A percentile compares a stretch with the other conserved stretches of the same genome.
Conservation (phyloP, 768 basidiomycete genomes). For the Trametes meyenii region DNA sequence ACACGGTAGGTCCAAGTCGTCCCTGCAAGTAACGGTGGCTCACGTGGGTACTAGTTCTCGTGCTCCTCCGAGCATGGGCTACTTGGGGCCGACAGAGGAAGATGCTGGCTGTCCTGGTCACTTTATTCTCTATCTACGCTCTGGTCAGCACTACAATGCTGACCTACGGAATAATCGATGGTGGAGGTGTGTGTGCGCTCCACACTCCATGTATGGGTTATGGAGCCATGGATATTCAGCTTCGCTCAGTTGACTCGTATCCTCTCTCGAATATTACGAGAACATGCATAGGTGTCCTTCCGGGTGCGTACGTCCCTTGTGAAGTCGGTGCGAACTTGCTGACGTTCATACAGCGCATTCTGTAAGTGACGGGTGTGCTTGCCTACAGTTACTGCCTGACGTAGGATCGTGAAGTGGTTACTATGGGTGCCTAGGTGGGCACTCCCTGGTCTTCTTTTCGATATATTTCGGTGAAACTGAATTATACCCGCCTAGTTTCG, state of each 20-base stretch:
- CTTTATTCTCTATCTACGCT: slow-evolving; percentile 15
- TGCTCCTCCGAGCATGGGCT: slow-evolving; percentile 24
- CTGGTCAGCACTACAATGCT: slow-evolving; percentile 8
- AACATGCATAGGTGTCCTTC: slow-evolving; percentile 13
- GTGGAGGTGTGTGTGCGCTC: slow-evolving; percentile 6
- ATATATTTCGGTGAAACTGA: neutral
- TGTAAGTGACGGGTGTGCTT: neutral
- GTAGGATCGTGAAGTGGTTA: slow-evolving; percentile 12
- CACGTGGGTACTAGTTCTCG: slow-evolving; percentile 13
- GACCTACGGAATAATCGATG: slow-evolving; percentile 6
- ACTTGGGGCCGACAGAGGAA: slow-evolving; percentile 15
- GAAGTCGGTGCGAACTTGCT: neutral
- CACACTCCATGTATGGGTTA: neutral
- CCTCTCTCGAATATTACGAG: neutral
- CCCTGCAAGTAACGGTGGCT: neutral
- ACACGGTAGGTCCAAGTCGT: slow-evolving; percentile 5
- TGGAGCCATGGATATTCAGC: neutral
- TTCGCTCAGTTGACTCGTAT: neutral
- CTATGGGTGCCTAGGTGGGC: slow-evolving; percentile 21
- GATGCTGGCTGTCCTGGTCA: slow-evolving; percentile 8
- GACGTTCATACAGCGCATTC: neutral
- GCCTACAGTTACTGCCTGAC: neutral
- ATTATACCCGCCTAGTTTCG: neutral
- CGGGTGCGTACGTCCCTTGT: slow-evolving; percentile 4
- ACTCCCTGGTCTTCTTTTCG: neutral